A percentile compares a stretch with the other conserved stretches of the same genome.
phyloP scores from a whole-genome alignment of 169 alveolate genomes.

The Fabrea salina region DNA sequence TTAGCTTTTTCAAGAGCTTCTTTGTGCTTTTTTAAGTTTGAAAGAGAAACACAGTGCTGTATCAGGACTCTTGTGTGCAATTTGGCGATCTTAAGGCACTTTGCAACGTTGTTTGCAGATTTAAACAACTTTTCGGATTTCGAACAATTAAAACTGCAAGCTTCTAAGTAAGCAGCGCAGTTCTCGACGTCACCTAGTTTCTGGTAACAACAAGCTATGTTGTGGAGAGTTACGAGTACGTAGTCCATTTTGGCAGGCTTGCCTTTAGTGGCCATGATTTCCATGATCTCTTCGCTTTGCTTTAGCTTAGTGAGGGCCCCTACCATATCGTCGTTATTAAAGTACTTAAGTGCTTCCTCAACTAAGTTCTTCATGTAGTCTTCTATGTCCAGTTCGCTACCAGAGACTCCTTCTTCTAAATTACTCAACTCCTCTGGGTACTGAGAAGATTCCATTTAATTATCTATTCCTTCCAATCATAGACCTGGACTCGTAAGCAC shows the following conservation, averaged over 20 bases:
- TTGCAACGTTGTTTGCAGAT: neutral
- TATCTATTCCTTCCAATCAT: too few species aligned
- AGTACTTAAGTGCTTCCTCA: neutral
- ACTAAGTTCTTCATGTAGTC: neutral
- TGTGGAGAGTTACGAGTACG: neutral
- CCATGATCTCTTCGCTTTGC: conserved; percentile 25
- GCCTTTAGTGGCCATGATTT: conserved; percentile 1
- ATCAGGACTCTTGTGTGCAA: neutral
- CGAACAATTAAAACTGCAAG: conserved; percentile 1
- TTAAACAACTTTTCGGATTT: neutral
- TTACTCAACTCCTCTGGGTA: too few species aligned
- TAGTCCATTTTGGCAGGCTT: neutral
- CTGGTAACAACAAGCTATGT: conserved; percentile 29
- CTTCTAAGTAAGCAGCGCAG: neutral
- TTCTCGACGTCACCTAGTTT: conserved; percentile 29
- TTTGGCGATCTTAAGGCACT: neutral
- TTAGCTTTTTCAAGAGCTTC: conserved; percentile 15
- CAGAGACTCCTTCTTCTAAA: too few species aligned
- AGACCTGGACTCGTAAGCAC: too few species aligned
- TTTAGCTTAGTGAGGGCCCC: conserved; percentile 2
- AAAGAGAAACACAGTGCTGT: neutral
- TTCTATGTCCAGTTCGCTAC: neutral
- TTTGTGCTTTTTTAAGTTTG: conserved; percentile 15
- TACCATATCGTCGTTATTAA: neutral
- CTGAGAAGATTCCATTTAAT: too few species aligned